Percentiles rank a stretch among this genome's conserved stretches.
phyloP scores from a whole-genome alignment of 768 basidiomycete genomes.

The Lactarius deliciosus region DNA sequence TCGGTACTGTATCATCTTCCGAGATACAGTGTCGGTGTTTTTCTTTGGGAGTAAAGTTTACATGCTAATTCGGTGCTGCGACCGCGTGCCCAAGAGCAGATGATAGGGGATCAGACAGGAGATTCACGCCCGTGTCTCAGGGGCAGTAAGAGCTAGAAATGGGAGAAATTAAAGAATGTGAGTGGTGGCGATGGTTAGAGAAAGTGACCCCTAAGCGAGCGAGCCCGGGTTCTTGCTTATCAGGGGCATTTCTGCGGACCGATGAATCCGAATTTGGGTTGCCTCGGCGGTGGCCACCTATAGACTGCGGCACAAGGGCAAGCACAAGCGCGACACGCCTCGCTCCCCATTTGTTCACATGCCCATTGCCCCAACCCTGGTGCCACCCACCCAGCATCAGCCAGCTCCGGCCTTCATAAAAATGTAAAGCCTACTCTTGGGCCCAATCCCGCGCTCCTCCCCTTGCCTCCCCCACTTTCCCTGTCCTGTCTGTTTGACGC shows the following conservation, averaged over 20 bases:
- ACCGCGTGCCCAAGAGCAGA: neutral
- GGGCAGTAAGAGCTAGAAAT: neutral
- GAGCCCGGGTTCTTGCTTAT: neutral
- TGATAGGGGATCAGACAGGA: neutral
- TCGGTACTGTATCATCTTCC: neutral
- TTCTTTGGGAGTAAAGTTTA: neutral
- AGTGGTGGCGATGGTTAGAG: neutral
- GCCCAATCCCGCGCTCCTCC: neutral
- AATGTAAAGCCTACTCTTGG: constrained; percentile 4
- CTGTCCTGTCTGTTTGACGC: neutral
- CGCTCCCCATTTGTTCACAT: constrained; percentile 21
- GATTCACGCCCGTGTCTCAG: neutral
- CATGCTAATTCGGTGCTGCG: neutral
- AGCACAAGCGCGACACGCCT: constrained; percentile 17
- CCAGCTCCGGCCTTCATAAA: constrained; percentile 18
- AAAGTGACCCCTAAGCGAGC: constrained; percentile 1
- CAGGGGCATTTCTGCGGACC: neutral
- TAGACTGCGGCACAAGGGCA: constrained; percentile 8
- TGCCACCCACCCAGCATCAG: constrained; percentile 7
- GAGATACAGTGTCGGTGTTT: neutral
- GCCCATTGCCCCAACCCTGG: constrained; percentile 28
- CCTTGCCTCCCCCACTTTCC: neutral
- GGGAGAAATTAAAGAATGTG: neutral
- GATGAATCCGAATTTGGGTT: neutral
- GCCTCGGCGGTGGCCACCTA: neutral